Conservation (phyloP, 345 rosid species). For the Combretum micranthum region DNA sequence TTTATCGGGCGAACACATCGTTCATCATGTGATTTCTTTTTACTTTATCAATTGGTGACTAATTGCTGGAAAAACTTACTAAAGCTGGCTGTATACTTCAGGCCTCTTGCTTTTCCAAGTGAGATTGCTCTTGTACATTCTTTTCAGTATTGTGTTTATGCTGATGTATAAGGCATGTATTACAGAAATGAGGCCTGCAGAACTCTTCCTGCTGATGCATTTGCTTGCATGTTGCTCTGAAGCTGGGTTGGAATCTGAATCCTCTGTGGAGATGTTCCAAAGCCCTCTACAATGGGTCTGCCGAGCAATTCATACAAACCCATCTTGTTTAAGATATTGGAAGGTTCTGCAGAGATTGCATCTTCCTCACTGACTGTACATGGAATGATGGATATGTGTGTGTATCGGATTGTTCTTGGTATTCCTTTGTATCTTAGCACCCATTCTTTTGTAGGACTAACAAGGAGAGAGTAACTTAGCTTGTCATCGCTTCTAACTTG, state of each 20-base stretch:
- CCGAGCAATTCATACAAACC: constrained; percentile 81
- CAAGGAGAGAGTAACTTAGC: no score
- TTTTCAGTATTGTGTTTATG: neutral
- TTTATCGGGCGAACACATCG: no score
- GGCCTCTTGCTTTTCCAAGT: neutral
- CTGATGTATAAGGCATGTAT: neutral
- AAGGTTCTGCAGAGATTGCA: constrained; percentile 40
- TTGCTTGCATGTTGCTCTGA: constrained; percentile 53
- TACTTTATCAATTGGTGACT: no score
- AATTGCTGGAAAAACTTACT: no score
- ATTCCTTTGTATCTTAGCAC: no score
- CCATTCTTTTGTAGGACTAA: no score
- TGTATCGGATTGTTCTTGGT: neutral
- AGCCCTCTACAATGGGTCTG: constrained; percentile 76
- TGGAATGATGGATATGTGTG: neutral
- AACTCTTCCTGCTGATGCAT: constrained; percentile 89
- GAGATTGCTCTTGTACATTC: neutral
- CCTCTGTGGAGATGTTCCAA: constrained; percentile 45
- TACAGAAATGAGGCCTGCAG: constrained; percentile 88
- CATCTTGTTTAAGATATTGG: constrained; percentile 76
- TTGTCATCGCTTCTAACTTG: no score
- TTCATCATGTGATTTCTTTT: no score
- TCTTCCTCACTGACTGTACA: neutral
- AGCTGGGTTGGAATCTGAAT: constrained; percentile 22
- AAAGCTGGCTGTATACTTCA: neutral